Evolutionary conservation across 2,329 filamentous ascomycete genomes (phyloP).

Genomic region (Paracorniculantispora psalliotae): DNA sequence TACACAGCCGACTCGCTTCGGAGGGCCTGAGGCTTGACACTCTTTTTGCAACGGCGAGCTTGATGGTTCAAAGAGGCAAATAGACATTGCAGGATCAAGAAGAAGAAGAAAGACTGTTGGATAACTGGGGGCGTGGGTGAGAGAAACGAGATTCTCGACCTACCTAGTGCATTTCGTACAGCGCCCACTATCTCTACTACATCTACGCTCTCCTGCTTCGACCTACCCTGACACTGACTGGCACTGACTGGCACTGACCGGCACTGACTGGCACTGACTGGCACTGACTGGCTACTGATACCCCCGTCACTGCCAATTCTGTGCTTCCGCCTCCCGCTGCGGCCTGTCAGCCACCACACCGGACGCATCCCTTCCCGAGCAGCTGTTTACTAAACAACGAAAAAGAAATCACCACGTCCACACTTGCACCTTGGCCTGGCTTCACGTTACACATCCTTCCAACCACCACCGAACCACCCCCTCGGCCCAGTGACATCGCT

Average conservation of each 20-base stretch:
- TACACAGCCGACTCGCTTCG: background rate
- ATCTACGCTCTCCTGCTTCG: too few relatives aligned
- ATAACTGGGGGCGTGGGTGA: background rate
- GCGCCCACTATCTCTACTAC: too few relatives aligned
- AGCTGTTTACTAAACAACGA: slow-evolving; percentile 6
- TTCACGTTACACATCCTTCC: too few relatives aligned
- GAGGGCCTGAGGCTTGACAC: background rate
- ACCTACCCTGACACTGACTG: too few relatives aligned
- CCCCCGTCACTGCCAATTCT: too few relatives aligned
- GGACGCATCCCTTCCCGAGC: background rate
- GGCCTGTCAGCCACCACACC: background rate
- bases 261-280: too few relatives aligned
- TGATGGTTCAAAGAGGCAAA: background rate
- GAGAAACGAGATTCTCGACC: background rate
- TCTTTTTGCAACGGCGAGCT: background rate
- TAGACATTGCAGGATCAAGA: too few relatives aligned
- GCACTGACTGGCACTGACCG: too few relatives aligned
- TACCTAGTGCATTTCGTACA: too few relatives aligned
- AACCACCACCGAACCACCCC: background rate
- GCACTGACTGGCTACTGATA: too few relatives aligned
- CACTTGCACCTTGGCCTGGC: background rate
- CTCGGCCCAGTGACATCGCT: background rate
- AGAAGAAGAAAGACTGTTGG: background rate
- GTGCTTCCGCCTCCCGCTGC: background rate
- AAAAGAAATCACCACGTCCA: background rate